Conservation (phyloP, 129 eudicot species). For the Helianthus tuberosus region DNA sequence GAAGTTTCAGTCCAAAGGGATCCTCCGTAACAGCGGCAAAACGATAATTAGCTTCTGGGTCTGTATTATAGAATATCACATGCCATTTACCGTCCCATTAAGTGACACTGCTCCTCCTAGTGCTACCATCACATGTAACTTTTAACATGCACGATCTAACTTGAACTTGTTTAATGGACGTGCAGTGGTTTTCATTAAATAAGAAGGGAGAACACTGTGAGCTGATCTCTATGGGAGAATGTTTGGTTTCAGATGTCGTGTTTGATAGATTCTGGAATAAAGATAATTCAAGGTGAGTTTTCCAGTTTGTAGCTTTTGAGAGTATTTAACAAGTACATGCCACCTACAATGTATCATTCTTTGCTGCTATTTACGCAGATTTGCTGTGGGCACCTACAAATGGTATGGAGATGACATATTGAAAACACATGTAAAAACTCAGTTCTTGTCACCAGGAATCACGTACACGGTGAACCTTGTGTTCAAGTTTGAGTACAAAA, state of each 20-base stretch:
- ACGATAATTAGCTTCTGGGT: constrained; percentile 12
- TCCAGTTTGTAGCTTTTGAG: background rate
- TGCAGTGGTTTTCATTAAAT: constrained; percentile 1
- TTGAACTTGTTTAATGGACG: background rate
- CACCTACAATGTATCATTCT: background rate
- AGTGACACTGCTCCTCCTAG: no score
- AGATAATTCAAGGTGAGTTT: constrained; percentile 12
- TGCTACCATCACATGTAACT: no score
- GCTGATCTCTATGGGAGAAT: constrained; percentile 6
- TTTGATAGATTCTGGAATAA: no score
- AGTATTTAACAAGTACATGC: background rate
- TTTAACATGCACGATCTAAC: background rate
- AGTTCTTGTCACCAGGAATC: constrained; percentile 15
- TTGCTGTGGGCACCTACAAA: background rate
- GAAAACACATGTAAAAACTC: background rate
- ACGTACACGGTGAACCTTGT: constrained; percentile 13
- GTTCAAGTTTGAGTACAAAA: no score
- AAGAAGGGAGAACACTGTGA: constrained; percentile 5
- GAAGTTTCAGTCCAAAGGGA: background rate
- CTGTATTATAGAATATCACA: no score
- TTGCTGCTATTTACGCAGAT: constrained; percentile 7
- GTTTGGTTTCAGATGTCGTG: background rate
- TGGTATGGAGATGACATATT: no score
- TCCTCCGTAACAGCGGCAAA: background rate
- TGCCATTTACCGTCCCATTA: no score